Conservation (phyloP, 2,329 filamentous ascomycete genomes). For the Claviceps spartinae region DNA sequence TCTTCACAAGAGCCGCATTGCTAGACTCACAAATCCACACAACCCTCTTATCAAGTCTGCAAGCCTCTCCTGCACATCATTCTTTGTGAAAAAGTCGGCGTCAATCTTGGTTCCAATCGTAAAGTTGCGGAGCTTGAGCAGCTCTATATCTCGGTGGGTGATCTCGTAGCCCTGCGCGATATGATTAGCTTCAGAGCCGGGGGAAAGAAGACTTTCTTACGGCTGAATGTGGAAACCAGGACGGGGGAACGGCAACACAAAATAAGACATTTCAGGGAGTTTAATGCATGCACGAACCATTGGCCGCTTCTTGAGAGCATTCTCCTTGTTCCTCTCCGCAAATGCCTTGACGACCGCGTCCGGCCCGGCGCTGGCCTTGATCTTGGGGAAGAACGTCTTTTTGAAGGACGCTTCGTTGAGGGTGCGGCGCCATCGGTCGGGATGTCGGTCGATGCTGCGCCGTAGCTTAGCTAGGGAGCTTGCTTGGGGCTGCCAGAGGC, state of each 20-base stretch:
- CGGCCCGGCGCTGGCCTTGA: conserved; percentile 18
- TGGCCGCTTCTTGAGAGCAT: conserved; percentile 72
- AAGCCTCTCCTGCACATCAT: conserved; percentile 51
- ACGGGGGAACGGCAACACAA: no score
- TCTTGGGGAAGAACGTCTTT: conserved; percentile 45
- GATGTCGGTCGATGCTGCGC: conserved; percentile 59
- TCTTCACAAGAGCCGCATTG: not conserved
- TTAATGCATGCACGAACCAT: conserved; percentile 41
- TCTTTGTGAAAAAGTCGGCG: conserved; percentile 49
- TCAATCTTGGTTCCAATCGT: conserved; percentile 54
- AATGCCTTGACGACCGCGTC: conserved; percentile 57
- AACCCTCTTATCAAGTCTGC: conserved; percentile 51
- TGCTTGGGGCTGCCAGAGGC: conserved; percentile 67
- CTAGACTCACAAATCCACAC: conserved; percentile 55
- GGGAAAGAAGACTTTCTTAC: not conserved
- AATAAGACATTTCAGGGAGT: no score
- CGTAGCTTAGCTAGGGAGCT: conserved; percentile 53
- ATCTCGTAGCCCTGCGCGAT: conserved; percentile 53
- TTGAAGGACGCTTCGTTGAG: conserved; percentile 49
- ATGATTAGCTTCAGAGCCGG: not conserved
- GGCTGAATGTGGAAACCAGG: no score
- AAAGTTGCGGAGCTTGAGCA: conserved; percentile 70
- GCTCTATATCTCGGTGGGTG: conserved; percentile 64
- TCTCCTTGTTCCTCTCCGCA: conserved; percentile 52
- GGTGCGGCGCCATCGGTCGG: conserved; percentile 54